Evolutionary conservation across 192 early-diverging fungal genomes (phyloP).

Genomic region (Kappamyces sp.): DNA sequence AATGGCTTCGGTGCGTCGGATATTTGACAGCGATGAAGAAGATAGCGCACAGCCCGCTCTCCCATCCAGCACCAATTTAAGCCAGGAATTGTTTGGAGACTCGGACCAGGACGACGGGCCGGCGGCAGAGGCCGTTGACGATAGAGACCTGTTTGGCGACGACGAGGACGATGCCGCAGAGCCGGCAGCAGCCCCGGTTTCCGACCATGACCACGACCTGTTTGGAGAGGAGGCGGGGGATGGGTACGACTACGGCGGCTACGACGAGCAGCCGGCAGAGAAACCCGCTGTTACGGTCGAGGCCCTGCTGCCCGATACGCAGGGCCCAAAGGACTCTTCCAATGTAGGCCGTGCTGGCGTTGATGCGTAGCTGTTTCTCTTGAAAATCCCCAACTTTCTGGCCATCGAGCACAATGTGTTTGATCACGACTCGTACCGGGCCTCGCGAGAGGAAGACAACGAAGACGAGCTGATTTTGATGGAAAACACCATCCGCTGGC

Average conservation of each 20-base stretch:
- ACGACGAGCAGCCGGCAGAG: not conserved
- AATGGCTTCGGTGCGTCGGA: too few relatives aligned
- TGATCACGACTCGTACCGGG: slow-evolving; percentile 40
- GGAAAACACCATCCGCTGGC: slow-evolving; percentile 76
- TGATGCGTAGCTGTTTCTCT: slow-evolving; percentile 19
- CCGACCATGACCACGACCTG: not conserved
- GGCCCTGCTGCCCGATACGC: not conserved
- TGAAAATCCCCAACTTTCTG: slow-evolving; percentile 63
- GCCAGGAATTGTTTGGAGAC: slow-evolving; percentile 7
- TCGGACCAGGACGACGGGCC: not conserved
- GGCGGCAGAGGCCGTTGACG: slow-evolving; percentile 10
- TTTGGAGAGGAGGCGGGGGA: not conserved
- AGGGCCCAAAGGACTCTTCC: slow-evolving; percentile 9
- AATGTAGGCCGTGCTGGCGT: not conserved
- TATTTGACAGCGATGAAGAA: slow-evolving; percentile 7
- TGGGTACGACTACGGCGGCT: not conserved
- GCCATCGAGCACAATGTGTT: slow-evolving; percentile 60
- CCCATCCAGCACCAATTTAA: too few relatives aligned
- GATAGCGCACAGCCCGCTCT: too few relatives aligned
- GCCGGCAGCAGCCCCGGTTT: not conserved
- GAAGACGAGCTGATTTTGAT: slow-evolving; percentile 41
- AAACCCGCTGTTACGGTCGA: slow-evolving; percentile 2
- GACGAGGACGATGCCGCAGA: slow-evolving; percentile 16
- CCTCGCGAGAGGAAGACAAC: slow-evolving; percentile 29
- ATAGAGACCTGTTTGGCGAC: slow-evolving; percentile 32